A percentile compares a stretch with the other conserved stretches of the same genome.
Conservation (phyloP, 2,329 filamentous ascomycete species). For the Penicillium sp. region DNA sequence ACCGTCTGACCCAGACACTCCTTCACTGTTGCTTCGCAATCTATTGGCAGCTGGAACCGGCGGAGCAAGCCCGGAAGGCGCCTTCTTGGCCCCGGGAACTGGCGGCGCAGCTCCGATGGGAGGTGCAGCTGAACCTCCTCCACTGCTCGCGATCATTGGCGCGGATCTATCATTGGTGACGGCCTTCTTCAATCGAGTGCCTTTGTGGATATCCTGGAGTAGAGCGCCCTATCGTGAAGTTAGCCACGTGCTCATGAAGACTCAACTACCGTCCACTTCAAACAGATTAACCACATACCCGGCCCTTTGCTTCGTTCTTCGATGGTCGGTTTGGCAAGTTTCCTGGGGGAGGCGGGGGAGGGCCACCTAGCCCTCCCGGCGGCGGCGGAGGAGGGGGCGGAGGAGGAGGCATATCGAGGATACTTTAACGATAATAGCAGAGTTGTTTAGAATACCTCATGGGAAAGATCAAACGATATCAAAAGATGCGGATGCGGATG, state of each 20-base stretch:
- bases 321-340: conserved; percentile 55
- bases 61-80: conserved; percentile 26
- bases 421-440: conserved; percentile 4
- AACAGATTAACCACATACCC: conserved; percentile 51
- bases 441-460: background rate
- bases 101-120: conserved; percentile 73
- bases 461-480: conserved; percentile 2
- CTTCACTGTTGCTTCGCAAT: conserved; percentile 77
- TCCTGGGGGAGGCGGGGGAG: conserved; percentile 55
- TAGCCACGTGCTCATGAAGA: background rate
- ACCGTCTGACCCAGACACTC: conserved; percentile 39
- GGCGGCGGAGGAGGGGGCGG: conserved; percentile 69
- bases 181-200: conserved; percentile 71
- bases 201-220: conserved; percentile 81
- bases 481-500: conserved; percentile 1
- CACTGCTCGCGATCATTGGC: conserved; percentile 59
- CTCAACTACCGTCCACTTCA: background rate
- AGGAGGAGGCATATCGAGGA: conserved; percentile 45
- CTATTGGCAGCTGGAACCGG: conserved; percentile 54
- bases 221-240: conserved; percentile 64
- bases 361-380: conserved; percentile 52
- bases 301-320: conserved; percentile 50
- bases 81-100: conserved; percentile 53
- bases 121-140: conserved; percentile 54
- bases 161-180: conserved; percentile 90